A percentile compares a stretch with the other conserved stretches of the same genome.
phyloP scores from a whole-genome alignment of 1,139 yeast species.

The Citeromyces siamensis region DNA sequence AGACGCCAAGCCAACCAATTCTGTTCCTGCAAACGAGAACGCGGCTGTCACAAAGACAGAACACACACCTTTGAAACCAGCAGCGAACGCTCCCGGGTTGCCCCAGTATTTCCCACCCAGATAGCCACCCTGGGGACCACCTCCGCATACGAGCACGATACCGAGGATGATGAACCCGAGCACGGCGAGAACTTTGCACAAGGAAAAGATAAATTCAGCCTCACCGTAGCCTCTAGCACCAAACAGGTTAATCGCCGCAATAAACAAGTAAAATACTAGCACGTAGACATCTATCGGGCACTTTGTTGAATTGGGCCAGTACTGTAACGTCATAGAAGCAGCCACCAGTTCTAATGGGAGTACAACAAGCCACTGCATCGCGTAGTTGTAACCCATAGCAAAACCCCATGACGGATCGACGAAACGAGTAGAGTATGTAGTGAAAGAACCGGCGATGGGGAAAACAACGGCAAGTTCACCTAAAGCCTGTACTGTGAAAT shows the following conservation, averaged over 20 bases:
- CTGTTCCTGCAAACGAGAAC: slow-evolving; percentile 43
- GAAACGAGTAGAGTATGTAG: slow-evolving; percentile 57
- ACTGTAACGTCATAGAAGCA: slow-evolving; percentile 57
- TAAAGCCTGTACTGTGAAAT: slow-evolving; percentile 69
- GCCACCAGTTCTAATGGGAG: slow-evolving; percentile 70
- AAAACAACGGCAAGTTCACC: slow-evolving; percentile 77
- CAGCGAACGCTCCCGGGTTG: slow-evolving; percentile 50
- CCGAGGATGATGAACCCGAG: slow-evolving; percentile 38
- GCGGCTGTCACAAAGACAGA: slow-evolving; percentile 37
- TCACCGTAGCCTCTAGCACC: slow-evolving; percentile 15
- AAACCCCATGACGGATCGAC: slow-evolving; percentile 73
- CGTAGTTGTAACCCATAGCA: slow-evolving; percentile 73
- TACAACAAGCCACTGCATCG: slow-evolving; percentile 67
- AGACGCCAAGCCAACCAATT: slow-evolving; percentile 30
- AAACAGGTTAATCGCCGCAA: slow-evolving; percentile 22
- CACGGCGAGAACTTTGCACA: slow-evolving; percentile 13
- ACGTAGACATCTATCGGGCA: slow-evolving; percentile 54
- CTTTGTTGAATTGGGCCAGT: slow-evolving; percentile 31
- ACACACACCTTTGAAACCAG: slow-evolving; percentile 29
- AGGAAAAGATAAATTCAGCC: slow-evolving; percentile 13
- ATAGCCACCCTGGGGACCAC: slow-evolving; percentile 38
- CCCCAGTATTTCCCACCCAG: slow-evolving; percentile 47
- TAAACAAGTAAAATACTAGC: slow-evolving; percentile 42
- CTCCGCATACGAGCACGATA: slow-evolving; percentile 37
- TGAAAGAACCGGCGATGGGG: slow-evolving; percentile 73